Conservation (phyloP, 257 asterid genomes). For the Gentiana macrophylla region DNA sequence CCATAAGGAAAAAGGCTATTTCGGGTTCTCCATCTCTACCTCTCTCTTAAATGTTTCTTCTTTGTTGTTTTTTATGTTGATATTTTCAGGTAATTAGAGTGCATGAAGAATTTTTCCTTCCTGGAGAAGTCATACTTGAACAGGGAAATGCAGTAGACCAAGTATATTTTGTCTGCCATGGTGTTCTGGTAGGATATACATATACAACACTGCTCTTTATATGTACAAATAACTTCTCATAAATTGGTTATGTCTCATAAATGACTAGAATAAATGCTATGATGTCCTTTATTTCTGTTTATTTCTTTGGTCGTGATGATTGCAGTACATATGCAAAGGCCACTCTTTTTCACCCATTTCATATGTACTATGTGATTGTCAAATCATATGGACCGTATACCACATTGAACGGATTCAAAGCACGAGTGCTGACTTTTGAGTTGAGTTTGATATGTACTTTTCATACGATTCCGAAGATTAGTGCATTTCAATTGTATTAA, state of each 20-base stretch:
- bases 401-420: too few relatives aligned
- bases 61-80: not conserved
- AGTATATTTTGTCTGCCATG: conserved; percentile 50
- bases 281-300: not conserved
- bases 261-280: not conserved
- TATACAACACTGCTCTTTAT: too few relatives aligned
- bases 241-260: not conserved
- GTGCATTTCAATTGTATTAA: not conserved
- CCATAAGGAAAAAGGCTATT: not conserved
- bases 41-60: too few relatives aligned
- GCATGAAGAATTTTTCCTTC: conserved; percentile 67
- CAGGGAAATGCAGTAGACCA: conserved; percentile 46
- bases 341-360: not conserved
- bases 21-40: not conserved
- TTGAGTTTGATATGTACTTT: too few relatives aligned
- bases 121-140: conserved; percentile 57
- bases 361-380: not conserved
- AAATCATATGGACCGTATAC: too few relatives aligned
- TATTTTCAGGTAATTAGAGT: conserved; percentile 34
- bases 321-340: not conserved
- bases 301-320: not conserved
- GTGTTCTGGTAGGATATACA: conserved; percentile 40
- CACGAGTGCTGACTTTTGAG: too few relatives aligned
- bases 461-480: too few relatives aligned
- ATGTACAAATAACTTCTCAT: not conserved